A percentile compares a stretch with the other conserved stretches of the same genome.
Evolutionary conservation across 2,329 filamentous ascomycete genomes (phyloP).

Genomic region (Pseudofabraea citricarpa): DNA sequence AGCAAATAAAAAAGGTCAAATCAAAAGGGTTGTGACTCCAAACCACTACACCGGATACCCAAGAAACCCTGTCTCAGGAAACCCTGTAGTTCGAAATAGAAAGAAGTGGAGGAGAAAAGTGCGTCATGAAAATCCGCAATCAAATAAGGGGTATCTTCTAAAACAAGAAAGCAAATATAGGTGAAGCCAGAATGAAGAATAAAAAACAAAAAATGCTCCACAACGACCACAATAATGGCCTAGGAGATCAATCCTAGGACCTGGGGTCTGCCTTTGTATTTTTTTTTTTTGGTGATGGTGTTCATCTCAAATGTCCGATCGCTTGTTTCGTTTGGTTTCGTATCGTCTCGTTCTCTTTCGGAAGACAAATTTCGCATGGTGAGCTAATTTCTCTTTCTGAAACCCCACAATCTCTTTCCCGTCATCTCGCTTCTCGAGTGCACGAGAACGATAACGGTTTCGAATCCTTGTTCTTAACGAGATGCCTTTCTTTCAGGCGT

Average conservation of each 20-base stretch:
- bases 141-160: constrained; percentile 21
- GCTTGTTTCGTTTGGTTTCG: constrained; percentile 14
- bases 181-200: constrained; percentile 8
- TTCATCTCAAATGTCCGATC: constrained; percentile 3
- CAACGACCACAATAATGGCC: neutral
- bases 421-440: constrained; percentile 27
- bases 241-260: neutral
- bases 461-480: constrained; percentile 14
- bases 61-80: neutral
- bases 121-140: constrained; percentile 7
- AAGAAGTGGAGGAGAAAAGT: constrained; percentile 1
- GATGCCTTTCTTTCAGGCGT: constrained; percentile 19
- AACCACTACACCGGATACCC: neutral
- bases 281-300: too few species aligned
- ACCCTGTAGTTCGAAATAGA: neutral
- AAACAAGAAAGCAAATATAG: constrained; percentile 12
- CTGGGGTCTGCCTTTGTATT: too few species aligned
- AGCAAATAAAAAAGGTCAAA: neutral
- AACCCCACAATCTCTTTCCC: constrained; percentile 24
- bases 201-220: constrained; percentile 3
- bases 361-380: constrained; percentile 2
- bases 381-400: constrained; percentile 17
- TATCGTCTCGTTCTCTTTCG: constrained; percentile 9
- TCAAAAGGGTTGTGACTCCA: too few species aligned
- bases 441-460: neutral